Conservation (phyloP, 2,329 filamentous ascomycete species). For the Ophiostoma pallidulum region DNA sequence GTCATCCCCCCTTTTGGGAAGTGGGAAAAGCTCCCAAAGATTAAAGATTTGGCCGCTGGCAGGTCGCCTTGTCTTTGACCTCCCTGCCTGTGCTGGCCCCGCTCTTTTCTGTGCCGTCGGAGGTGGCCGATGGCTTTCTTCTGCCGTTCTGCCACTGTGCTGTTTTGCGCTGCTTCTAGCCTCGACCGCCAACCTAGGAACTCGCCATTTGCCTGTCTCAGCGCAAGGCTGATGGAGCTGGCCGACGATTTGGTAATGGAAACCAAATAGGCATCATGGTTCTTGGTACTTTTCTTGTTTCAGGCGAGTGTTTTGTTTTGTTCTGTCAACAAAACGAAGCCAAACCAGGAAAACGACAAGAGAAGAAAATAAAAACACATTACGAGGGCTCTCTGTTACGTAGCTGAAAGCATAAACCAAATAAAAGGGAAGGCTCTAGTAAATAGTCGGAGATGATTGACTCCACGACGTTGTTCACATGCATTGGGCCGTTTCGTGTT, state of each 20-base stretch:
- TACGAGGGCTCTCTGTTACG: too few relatives aligned
- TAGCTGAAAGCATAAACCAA: too few relatives aligned
- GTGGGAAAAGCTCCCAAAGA: too few relatives aligned
- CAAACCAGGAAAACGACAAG: too few relatives aligned
- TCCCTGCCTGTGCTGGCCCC: neutral
- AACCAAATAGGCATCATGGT: neutral
- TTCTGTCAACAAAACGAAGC: slow-evolving; percentile 20
- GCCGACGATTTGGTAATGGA: slow-evolving; percentile 9
- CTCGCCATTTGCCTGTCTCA: neutral
- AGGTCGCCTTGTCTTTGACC: neutral
- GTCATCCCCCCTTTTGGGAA: too few relatives aligned
- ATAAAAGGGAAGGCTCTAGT: too few relatives aligned
- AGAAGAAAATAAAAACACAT: too few relatives aligned
- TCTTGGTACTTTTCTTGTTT: neutral
- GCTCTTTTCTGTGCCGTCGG: neutral
- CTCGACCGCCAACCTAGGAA: neutral
- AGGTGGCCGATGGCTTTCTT: slow-evolving; percentile 3
- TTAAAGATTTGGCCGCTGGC: too few relatives aligned
- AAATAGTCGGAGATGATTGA: too few relatives aligned
- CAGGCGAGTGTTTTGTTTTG: neutral
- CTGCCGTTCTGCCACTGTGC: too few relatives aligned
- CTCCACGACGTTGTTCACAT: too few relatives aligned
- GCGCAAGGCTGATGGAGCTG: slow-evolving; percentile 2
- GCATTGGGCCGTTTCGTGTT: too few relatives aligned
- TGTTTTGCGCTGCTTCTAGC: neutral